phyloP scores from a whole-genome alignment of 805 yeast species.

The Candida xiaguanensis region DNA sequence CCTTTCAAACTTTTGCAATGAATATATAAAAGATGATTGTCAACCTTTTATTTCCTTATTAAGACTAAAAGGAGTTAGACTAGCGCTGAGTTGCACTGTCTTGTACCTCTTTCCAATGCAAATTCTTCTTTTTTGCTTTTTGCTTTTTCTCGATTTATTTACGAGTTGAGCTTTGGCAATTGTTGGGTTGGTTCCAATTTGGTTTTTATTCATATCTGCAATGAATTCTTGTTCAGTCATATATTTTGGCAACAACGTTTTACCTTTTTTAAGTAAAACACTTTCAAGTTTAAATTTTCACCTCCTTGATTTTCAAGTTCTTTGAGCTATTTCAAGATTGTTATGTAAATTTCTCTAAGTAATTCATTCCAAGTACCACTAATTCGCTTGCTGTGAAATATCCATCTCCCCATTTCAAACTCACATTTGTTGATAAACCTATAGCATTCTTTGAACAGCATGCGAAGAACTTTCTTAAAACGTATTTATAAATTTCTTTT shows the following conservation, averaged over 20 bases:
- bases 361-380: slow-evolving; percentile 69
- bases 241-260: slow-evolving; percentile 74
- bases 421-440: slow-evolving; percentile 64
- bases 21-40: too few species aligned
- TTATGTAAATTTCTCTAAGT: slow-evolving; percentile 76
- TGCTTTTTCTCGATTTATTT: slow-evolving; percentile 57
- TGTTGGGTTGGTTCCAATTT: slow-evolving; percentile 98
- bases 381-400: slow-evolving; percentile 67
- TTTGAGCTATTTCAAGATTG: slow-evolving; percentile 70
- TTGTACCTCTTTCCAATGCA: too few species aligned
- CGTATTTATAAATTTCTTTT: slow-evolving; percentile 77
- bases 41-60: too few species aligned
- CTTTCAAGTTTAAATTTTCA: slow-evolving; percentile 53
- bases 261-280: slow-evolving; percentile 66
- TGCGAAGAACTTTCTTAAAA: slow-evolving; percentile 82
- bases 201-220: slow-evolving; percentile 92
- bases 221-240: slow-evolving; percentile 92
- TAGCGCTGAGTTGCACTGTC: too few species aligned
- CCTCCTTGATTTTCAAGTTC: slow-evolving; percentile 59
- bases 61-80: too few species aligned
- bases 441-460: slow-evolving; percentile 89
- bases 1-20: too few species aligned
- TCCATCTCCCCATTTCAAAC: slow-evolving; percentile 77
- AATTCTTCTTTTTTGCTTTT: too few species aligned
- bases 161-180: slow-evolving; percentile 79